Conservation (phyloP, 1,284 basidiomycete genomes). For the Ceratobasidium sp. region DNA sequence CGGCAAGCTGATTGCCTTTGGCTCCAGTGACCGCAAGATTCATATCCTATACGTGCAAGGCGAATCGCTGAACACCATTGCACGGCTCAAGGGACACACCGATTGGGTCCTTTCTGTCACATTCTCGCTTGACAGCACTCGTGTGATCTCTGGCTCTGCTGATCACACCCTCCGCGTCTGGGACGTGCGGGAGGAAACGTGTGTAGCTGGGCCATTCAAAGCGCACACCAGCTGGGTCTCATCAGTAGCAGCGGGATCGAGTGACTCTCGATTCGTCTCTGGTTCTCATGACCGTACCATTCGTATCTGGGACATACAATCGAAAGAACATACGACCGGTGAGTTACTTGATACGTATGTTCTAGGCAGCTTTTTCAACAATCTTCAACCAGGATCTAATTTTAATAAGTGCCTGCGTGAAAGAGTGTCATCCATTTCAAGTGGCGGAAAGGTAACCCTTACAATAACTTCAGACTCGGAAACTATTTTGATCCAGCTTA, state of each 20-base stretch:
- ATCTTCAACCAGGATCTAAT: too few relatives aligned
- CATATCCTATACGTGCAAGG: neutral
- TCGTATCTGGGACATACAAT: conserved; percentile 29
- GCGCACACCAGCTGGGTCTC: neutral
- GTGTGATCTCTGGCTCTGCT: conserved; percentile 30
- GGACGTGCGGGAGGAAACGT: neutral
- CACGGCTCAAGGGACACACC: neutral
- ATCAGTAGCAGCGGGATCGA: conserved; percentile 15
- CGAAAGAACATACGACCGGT: too few relatives aligned
- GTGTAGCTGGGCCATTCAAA: neutral
- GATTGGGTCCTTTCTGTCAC: conserved; percentile 22
- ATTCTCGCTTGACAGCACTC: conserved; percentile 26
- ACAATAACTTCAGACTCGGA: too few relatives aligned
- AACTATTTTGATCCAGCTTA: too few relatives aligned
- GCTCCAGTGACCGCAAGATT: conserved; percentile 14
- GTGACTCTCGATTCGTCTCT: conserved; percentile 23
- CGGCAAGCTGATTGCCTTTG: conserved; percentile 18
- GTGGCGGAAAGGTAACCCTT: too few relatives aligned
- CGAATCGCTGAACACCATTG: neutral
- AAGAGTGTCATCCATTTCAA: neutral
- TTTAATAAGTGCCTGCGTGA: neutral
- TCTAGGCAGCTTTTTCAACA: too few relatives aligned
- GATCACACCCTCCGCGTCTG: conserved; percentile 36
- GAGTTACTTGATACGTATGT: too few relatives aligned
- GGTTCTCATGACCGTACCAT: conserved; percentile 25